Evolutionary conservation across 805 yeast species (phyloP).

Genomic region (Starmerella floricola): DNA sequence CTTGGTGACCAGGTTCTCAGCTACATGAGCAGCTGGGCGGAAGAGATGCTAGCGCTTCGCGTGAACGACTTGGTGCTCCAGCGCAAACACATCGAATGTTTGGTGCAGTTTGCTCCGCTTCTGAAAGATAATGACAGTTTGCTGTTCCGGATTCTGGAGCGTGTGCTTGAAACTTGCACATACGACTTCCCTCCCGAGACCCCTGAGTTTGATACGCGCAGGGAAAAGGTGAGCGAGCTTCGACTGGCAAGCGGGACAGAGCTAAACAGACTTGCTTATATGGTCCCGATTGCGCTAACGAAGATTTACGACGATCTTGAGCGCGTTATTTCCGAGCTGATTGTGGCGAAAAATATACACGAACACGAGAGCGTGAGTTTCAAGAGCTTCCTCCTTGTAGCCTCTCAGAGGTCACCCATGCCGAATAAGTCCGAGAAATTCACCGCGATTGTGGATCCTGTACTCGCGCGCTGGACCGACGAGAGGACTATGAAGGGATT

Average conservation of each 20-base stretch:
- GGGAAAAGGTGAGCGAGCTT: slow-evolving; percentile 73
- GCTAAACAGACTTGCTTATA: slow-evolving; percentile 79
- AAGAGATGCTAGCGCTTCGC: slow-evolving; percentile 51
- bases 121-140: slow-evolving; percentile 59
- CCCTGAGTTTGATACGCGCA: slow-evolving; percentile 48
- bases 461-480: slow-evolving; percentile 82
- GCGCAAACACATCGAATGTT: slow-evolving; percentile 77
- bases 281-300: slow-evolving; percentile 85
- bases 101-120: slow-evolving; percentile 87
- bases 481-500: slow-evolving; percentile 83
- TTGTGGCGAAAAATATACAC: slow-evolving; percentile 57
- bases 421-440: slow-evolving; percentile 67
- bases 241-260: slow-evolving; percentile 92
- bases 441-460: slow-evolving; percentile 84
- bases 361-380: slow-evolving; percentile 91
- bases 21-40: slow-evolving; percentile 51
- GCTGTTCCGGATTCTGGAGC: slow-evolving; percentile 76
- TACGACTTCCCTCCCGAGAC: slow-evolving; percentile 58
- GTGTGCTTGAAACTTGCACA: slow-evolving; percentile 74
- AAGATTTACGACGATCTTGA: slow-evolving; percentile 74
- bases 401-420: slow-evolving; percentile 59
- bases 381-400: slow-evolving; percentile 80
- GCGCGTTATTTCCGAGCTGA: slow-evolving; percentile 57
- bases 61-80: slow-evolving; percentile 68
- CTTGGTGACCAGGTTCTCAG: slow-evolving; percentile 46